These are phyloP conservation scores for Ramaria rubella DNA, from an alignment of 768 basidiomycete species.

Conservation along the genomic window DNA sequence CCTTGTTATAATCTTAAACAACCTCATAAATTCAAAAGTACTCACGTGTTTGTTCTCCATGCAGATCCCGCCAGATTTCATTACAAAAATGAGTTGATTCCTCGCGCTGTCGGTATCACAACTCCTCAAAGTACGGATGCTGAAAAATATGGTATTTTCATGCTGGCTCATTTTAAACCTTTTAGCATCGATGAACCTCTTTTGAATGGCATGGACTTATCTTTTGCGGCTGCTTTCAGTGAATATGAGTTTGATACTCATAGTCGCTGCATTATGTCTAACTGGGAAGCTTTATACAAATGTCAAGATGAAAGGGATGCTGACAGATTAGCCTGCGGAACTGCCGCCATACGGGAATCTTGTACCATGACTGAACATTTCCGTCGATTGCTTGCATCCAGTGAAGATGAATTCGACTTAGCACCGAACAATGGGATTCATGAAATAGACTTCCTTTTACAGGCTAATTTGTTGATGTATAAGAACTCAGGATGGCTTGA, in stretches of 20 bases:
- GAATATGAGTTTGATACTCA: background rate
- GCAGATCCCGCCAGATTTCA: background rate
- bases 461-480: background rate
- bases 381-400: too few relatives aligned
- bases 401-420: background rate
- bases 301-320: slow-evolving; percentile 16
- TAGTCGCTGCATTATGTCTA: background rate
- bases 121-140: slow-evolving; percentile 28
- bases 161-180: background rate
- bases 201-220: background rate
- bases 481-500: background rate
- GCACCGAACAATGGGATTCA: background rate
- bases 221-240: background rate
- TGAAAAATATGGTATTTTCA: slow-evolving; percentile 17
- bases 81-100: slow-evolving; percentile 16
- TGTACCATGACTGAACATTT: background rate
- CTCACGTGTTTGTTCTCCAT: background rate
- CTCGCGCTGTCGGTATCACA: slow-evolving; percentile 30
- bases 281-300: slow-evolving; percentile 10
- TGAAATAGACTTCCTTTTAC: background rate
- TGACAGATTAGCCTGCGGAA: slow-evolving; percentile 7
- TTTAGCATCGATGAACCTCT: background rate
- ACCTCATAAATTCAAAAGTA: background rate
- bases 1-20: background rate
- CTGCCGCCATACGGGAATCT: background rate